Evolutionary conservation across 805 yeast genomes (phyloP), one percentile per base, ranked within the genome.

Genomic region (Lipomyces chichibuensis): DNA sequence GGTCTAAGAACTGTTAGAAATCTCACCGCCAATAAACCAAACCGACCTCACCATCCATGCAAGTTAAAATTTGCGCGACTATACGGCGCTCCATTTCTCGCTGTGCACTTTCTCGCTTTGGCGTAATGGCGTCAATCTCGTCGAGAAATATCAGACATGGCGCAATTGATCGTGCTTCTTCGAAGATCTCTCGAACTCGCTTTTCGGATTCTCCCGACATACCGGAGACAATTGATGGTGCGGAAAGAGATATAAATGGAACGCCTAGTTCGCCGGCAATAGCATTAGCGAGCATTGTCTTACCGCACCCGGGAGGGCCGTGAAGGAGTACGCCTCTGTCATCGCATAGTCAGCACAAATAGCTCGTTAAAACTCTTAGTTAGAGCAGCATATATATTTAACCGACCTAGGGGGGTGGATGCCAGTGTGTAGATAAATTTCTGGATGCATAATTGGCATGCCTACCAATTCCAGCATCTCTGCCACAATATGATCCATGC

Each of bases 221-320:
- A 4, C 99, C 99, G 69, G 97, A 91, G 0, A 95, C 98, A 8
- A 95, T 91, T 1, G 97, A 89, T 0, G 99, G 99, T 0, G 99
- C 98, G 33, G 97, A 90, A 0, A 95, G 84, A 57, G 90, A 88
- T 20, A 95, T 86, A 75, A 95, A 95, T 0, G 98, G 97, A 0
- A 95, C 97, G 72, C 92, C 90, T 39, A 95, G 82, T 75, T 94
- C 97, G 7, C 68, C 74, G 3, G 99, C 99, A 27, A 95, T 80
- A 0, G 98, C 97, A 77, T 92, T 92, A 2, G 99, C 99, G 63
- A 95, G 88, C 55, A 97, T 89, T 0, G 99, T 95, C 75, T 95
- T 95, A 77, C 99, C 99, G 81, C 99, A 95, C 17, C 99, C 99
- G 1, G 98, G 99, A 0, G 99, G 99, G 0, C 99, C 99, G 77